phyloP scores from a whole-genome alignment of 1,284 basidiomycete species.

The Inonotus hispidus region DNA sequence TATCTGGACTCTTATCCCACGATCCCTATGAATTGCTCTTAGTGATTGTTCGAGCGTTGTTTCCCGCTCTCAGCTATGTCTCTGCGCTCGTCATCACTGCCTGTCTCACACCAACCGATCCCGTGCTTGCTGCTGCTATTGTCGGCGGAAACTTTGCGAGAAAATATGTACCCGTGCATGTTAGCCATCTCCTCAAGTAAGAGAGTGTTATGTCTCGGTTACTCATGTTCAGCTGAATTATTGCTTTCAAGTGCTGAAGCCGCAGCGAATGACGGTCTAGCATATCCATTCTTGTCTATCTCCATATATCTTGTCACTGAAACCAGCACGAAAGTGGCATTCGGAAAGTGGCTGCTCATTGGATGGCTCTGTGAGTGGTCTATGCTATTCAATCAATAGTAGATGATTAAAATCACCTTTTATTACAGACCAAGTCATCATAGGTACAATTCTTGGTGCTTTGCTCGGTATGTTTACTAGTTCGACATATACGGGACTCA shows the following conservation, averaged over 20 bases:
- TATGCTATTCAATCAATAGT: background rate
- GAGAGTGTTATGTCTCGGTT: too few relatives aligned
- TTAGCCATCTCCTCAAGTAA: constrained; percentile 64
- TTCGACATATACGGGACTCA: background rate
- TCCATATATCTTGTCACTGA: constrained; percentile 85
- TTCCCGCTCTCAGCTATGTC: constrained; percentile 47
- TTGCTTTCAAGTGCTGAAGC: constrained; percentile 69
- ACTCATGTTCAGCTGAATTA: background rate
- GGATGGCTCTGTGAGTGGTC: constrained; percentile 65
- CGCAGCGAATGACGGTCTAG: constrained; percentile 82
- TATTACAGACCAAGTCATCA: constrained; percentile 72
- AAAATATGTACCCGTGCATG: constrained; percentile 79
- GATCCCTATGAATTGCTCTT: too few relatives aligned
- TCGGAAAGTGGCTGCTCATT: constrained; percentile 71
- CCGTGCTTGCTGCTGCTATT: constrained; percentile 45
- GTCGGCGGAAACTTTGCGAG: constrained; percentile 85
- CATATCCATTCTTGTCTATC: constrained; percentile 89
- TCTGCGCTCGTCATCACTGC: constrained; percentile 85
- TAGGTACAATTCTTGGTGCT: constrained; percentile 76
- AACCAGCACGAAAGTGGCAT: constrained; percentile 52
- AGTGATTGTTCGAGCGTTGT: background rate
- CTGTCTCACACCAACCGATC: constrained; percentile 92
- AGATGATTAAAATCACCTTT: background rate
- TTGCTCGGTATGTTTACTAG: constrained; percentile 49
- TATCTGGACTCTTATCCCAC: background rate